Base-by-base conservation (phyloP, 2,329 filamentous ascomycete species). In the Dothidotthia symphoricarpi region DNA sequence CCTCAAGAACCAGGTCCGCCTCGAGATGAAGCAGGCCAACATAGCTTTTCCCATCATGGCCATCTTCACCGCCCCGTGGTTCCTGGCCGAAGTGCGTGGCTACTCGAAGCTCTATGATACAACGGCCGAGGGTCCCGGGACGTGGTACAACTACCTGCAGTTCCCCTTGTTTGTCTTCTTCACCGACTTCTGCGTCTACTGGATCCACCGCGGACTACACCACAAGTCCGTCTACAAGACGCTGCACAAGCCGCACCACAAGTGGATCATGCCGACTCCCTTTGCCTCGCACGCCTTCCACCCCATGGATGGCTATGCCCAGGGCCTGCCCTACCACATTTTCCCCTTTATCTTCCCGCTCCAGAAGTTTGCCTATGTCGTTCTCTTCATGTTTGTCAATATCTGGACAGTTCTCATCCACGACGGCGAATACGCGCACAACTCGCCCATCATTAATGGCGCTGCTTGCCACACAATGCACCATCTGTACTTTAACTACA, bases 251-350 rank as follows among this genome's bases (percentile, higher is more conserved):
- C 85, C 89, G 51, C 91, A 97, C 71, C 91, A 97, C 82, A 96
- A 95, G 75, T 97, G 91, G 91, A 96, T 97, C 70, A 94, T 96
- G 88, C 91, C 91, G 3, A 95, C 88, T 3, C 91, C 91, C 0
- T 96, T 81, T 66, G 90, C 91, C 28, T 89, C 85, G 55, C 86
- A 95, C 63, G 91, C 91, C 41, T 97, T 97, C 78, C 89, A 97
- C 73, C 90, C 91, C 1, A 67, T 96, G 35, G 91, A 97, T 63
- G 91, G 91, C 61, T 96, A 85, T 70, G 78, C 82, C 9, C 91
- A 97, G 73, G 86, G 85, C 44, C 66, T 95, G 31, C 91, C 91
- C 1, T 97, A 97, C 73, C 91, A 97, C 71, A 57, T 95, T 52
- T 96, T 91, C 73, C 88, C 90, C 3, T 88, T 96, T 70, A 67